These are phyloP conservation scores for Suhomyces sp. DNA, from an alignment of 805 yeast species.

Conservation along the genomic window DNA sequence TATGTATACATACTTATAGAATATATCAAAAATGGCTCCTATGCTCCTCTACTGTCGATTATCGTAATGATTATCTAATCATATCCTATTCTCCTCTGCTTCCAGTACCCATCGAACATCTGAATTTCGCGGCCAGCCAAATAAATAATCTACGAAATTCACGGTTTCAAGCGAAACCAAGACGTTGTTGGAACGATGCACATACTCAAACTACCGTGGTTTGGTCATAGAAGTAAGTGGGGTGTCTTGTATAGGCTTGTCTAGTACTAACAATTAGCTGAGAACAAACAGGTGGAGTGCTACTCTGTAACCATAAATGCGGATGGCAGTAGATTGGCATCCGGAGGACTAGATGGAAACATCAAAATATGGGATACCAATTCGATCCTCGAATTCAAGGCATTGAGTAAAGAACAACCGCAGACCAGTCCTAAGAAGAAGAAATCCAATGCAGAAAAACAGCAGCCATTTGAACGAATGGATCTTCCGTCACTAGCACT, in stretches of 20 bases:
- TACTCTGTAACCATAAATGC: conserved; percentile 79
- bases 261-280: conserved; percentile 49
- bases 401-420: background rate
- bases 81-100: too few relatives aligned
- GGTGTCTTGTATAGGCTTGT: background rate
- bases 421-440: conserved; percentile 2
- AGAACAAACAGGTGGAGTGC: conserved; percentile 75
- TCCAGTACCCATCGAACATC: background rate
- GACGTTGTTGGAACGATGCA: conserved; percentile 22
- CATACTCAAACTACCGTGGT: conserved; percentile 44
- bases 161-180: background rate
- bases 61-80: background rate
- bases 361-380: conserved; percentile 83
- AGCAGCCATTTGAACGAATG: conserved; percentile 3
- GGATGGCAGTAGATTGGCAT: conserved; percentile 81
- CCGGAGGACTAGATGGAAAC: conserved; percentile 91
- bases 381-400: conserved; percentile 46
- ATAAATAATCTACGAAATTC: background rate
- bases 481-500: conserved; percentile 20
- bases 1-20: background rate
- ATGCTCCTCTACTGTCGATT: background rate
- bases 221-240: conserved; percentile 41
- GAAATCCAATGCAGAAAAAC: conserved; percentile 5
- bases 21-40: background rate
- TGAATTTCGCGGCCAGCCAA: background rate